Percentiles rank a stretch among this genome's conserved stretches.
These are phyloP conservation scores for Euclidium syriacum DNA, from an alignment of 345 rosid genomes.

Conservation along the genomic window DNA sequence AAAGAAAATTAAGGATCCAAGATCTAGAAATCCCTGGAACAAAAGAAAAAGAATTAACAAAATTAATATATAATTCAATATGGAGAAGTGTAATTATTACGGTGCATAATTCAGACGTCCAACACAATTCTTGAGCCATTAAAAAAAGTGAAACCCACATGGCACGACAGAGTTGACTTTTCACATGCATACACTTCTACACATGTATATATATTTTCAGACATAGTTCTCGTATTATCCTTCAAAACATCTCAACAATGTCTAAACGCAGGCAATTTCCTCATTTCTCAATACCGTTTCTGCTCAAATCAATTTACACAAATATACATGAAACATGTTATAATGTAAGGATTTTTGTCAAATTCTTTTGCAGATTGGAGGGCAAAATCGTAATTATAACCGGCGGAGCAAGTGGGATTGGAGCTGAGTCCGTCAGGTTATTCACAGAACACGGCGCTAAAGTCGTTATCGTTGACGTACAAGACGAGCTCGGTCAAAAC, in stretches of 20 bases:
- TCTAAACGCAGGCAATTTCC: slow-evolving; percentile 13
- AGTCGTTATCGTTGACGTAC: slow-evolving; percentile 67
- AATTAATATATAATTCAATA: no score
- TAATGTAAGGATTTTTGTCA: neutral
- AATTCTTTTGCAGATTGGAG: slow-evolving; percentile 49
- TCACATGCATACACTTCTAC: neutral
- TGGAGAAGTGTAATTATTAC: neutral
- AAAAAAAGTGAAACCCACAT: slow-evolving; percentile 24
- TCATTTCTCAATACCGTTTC: neutral
- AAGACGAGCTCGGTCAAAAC: slow-evolving; percentile 55
- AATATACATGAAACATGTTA: neutral
- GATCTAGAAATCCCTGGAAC: no score
- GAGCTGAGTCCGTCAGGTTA: slow-evolving; percentile 60
- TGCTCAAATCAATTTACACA: neutral
- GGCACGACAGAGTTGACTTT: slow-evolving; percentile 30
- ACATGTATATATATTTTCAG: slow-evolving; percentile 10
- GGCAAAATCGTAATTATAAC: slow-evolving; percentile 85
- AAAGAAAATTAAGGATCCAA: no score
- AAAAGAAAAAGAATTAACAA: no score
- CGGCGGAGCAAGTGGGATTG: slow-evolving; percentile 92
- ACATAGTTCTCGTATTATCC: neutral
- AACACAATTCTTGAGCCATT: slow-evolving; percentile 30
- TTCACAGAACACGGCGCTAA: slow-evolving; percentile 64
- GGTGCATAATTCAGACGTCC: slow-evolving; percentile 5
- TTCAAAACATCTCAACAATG: slow-evolving; percentile 18